Evolutionary conservation across 2,329 filamentous ascomycete species (phyloP), one percentile per base, ranked within the genome.

Genomic region (Pseudofabraea citricarpa): DNA sequence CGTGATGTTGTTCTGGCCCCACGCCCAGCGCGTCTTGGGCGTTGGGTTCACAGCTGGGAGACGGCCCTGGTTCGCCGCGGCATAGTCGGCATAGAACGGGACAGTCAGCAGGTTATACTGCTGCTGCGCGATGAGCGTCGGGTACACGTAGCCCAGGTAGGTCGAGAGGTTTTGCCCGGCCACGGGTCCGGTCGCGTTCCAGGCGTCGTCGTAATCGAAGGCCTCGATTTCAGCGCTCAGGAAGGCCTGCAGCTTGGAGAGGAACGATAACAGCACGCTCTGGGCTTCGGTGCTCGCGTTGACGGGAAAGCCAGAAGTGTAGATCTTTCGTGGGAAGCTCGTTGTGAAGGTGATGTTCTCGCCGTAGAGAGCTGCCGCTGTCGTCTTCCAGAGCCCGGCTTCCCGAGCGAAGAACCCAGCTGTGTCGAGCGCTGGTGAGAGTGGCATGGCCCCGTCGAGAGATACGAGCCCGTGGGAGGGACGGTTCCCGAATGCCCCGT

Each of bases 51-150:
- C 61, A 40, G 74, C 74, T 0, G 73, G 73, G 2, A 50, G 55
- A 4, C 69, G 65, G 2, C 71, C 72, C 23, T 65, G 62, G 45
- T 75, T 58, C 0, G 58, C 60, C 1, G 66, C 65, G 1, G 67
- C 70, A 47, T 75, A 77, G 49, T 73, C 71, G 4, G 59, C 61
- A 45, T 72, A 74, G 53, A 75, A 75, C 0, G 72, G 69, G 13
- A 71, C 63, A 2, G 68, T 64, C 18, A 77, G 60, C 3, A 66
- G 64, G n/a, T 51, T 56, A 9, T 59, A 67, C 49, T 74, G 73
- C 50, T 71, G 64, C 51, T 74, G 65, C 2, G 68, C 57, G 48
- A 73, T 74, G 7, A 74, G 57, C 18, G 69, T 56, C 0, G 68
- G 64, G 49, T 74, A 74, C 1, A 70, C 70, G 23, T 65, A 52